Conservation (phyloP, 2,329 filamentous ascomycete genomes). For the Fonsecaea monophora region DNA sequence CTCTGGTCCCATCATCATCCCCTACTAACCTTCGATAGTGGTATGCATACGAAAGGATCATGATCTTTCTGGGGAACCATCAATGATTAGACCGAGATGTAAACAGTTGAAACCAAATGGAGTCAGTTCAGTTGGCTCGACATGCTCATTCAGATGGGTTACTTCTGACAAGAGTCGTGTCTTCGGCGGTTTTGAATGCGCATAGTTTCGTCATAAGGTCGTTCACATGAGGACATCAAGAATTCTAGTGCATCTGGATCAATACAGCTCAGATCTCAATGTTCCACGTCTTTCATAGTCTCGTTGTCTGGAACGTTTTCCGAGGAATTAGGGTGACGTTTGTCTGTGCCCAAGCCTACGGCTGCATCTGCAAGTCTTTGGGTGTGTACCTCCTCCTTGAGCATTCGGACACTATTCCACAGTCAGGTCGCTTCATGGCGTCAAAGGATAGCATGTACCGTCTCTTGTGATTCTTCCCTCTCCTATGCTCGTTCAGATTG, state of each 20-base stretch:
- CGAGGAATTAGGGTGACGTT: conserved; percentile 53
- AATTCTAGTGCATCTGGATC: not conserved
- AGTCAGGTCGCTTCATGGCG: conserved; percentile 30
- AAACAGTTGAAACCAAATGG: not conserved
- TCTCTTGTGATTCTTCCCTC: conserved; percentile 92
- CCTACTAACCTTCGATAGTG: conserved; percentile 61
- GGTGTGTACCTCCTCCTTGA: conserved; percentile 84
- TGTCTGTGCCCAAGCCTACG: conserved; percentile 73
- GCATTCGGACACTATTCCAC: conserved; percentile 72
- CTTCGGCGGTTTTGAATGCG: not conserved
- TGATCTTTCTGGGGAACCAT: conserved; percentile 54
- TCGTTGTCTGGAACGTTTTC: conserved; percentile 16
- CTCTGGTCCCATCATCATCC: conserved; percentile 1
- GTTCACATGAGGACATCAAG: not conserved
- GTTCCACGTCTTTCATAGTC: conserved; percentile 32
- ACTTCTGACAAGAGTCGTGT: not conserved
- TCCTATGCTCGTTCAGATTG: conserved; percentile 76
- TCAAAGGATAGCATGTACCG: conserved; percentile 59
- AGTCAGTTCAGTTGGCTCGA: not conserved
- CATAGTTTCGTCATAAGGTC: not conserved
- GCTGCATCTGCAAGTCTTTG: conserved; percentile 86
- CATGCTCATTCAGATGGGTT: not conserved
- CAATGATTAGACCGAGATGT: conserved; percentile 14
- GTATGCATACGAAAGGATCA: conserved; percentile 89
- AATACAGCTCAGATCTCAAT: conserved; percentile 3